Evolutionary conservation across 164 flowering plant species (phyloP).

Genomic region (Warburgia ugandensis): DNA sequence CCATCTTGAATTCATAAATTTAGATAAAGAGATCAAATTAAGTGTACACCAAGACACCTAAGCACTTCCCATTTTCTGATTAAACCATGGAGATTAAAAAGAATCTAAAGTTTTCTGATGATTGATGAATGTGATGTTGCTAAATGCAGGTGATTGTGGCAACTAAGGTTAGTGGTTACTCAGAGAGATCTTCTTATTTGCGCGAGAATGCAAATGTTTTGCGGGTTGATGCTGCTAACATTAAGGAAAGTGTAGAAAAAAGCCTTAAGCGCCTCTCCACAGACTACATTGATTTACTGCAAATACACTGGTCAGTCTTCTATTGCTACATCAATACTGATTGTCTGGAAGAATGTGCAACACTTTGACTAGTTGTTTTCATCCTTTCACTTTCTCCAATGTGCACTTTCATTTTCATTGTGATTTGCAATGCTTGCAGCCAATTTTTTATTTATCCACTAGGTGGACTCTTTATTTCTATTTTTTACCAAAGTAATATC

Average conservation of each 20-base stretch:
- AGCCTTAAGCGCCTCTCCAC: constrained; percentile 83
- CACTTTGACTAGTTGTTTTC: not conserved
- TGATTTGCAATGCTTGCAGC: no score
- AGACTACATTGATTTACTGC: constrained; percentile 90
- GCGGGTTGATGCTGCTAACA: constrained; percentile 90
- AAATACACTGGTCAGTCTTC: constrained; percentile 81
- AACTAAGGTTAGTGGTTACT: constrained; percentile 87
- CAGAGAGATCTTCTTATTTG: constrained; percentile 55
- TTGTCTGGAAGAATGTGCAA: not conserved
- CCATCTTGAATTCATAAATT: no score
- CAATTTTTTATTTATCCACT: no score
- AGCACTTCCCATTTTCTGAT: no score
- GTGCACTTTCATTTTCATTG: not conserved
- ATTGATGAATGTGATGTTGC: not conserved
- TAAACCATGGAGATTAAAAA: not conserved
- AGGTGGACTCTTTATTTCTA: no score
- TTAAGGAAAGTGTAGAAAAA: constrained; percentile 91
- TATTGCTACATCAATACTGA: not conserved
- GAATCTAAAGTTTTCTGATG: not conserved
- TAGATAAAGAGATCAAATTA: no score
- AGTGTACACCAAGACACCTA: no score
- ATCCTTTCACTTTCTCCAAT: not conserved
- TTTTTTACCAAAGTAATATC: no score
- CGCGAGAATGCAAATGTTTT: constrained; percentile 65
- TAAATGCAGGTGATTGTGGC: constrained; percentile 67